Evolutionary conservation across 441 rosid genomes (phyloP), one percentile per base, ranked within the genome.

Genomic region (Lepidium campestre): DNA sequence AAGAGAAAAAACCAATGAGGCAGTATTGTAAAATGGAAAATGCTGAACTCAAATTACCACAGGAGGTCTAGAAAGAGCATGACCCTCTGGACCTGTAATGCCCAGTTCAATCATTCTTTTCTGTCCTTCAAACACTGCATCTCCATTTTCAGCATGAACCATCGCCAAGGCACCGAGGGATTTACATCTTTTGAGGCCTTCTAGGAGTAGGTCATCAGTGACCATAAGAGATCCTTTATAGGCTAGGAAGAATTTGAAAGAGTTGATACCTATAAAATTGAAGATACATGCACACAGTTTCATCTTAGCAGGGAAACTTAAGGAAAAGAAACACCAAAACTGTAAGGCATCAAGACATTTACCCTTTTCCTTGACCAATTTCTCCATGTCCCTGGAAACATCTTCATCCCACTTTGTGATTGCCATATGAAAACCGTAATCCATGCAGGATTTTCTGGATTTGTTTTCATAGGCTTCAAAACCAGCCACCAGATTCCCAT

Each of bases 91-190:
- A 62, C 99, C 99, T 18, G 86, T 89, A 65, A 93, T 86, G 70
- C 97, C 97, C 25, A 93, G 88, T 50, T 89, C 93, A 55, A 91
- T 86, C 91, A 93, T 93, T 74, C 92, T 78, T 49, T 81, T 81
- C 78, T 94, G 99, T 49, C 99, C 99, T 84, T 87, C 97, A 39
- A 82, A 82, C 3, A 91, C 99, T 29, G 92, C 99, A 83, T 94
- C 97, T 56, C 99, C 97, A 76, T 94, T 91, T 88, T 94, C 99
- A 56, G 97, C 97, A 77, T 94, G 99, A 71, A 94, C 99, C 99
- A 94, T 94, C 19, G 97, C 90, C 77, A 94, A 72, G 74, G 97
- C 99, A 67, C 99, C 99, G 14, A 94, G 91, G 65, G 94, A 82
- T 78, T 91, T 94, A 74, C 99, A 94, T 74, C 71, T 79, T 81